Evolutionary conservation across 1,284 basidiomycete genomes (phyloP), one percentile per base, ranked within the genome.

Genomic region (Pseudozyma flocculosa): DNA sequence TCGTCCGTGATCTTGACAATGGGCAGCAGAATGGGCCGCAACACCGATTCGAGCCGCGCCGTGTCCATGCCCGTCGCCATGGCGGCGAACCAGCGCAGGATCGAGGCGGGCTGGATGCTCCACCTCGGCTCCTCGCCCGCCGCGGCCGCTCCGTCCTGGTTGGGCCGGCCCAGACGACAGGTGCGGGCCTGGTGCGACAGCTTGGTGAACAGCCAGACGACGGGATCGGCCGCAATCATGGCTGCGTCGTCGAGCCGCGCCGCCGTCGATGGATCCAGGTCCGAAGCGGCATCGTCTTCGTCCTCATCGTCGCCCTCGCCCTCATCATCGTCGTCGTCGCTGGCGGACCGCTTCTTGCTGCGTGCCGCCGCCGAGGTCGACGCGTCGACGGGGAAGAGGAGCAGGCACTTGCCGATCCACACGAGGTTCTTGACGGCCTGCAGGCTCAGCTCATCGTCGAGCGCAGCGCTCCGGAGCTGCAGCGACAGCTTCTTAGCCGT

Each of bases 341-440:
- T 68, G 4, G 57, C 68, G 36, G 36, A 4, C 15, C 41, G 50
- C 30, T 60, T 41, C 47, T 51, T 52, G 4, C 19, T 45, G 17
- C 17, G 21, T 18, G 32, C 42, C n/a, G 41, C 45, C 14, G 21
- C 42, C 55, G 32, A 10, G 32, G 10, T 17, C 17, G 9, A 9
- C 9, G 32, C 53, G 4, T 57, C 47, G 17, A 61, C 52, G 8
- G 59, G 63, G 52, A 50, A 50, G 21, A 58, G 46, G n/a, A 70
- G 72, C 60, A 76, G 68, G 3, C 41, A 56, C 79, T 90, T 92
- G 26, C 89, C 89, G 29, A 95, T 81, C 73, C 88, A 95, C 73
- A 95, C 92, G 15, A 98, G 79, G 65, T 97, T 92, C 82, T 96
- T 97, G 72, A 96, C 91, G 15, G 92, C 81, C 79, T 97, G 91